A percentile compares a stretch with the other conserved stretches of the same genome.
These are phyloP conservation scores for Vanilla planifolia DNA, from an alignment of 106 monocot genomes.

Conservation along the genomic window DNA sequence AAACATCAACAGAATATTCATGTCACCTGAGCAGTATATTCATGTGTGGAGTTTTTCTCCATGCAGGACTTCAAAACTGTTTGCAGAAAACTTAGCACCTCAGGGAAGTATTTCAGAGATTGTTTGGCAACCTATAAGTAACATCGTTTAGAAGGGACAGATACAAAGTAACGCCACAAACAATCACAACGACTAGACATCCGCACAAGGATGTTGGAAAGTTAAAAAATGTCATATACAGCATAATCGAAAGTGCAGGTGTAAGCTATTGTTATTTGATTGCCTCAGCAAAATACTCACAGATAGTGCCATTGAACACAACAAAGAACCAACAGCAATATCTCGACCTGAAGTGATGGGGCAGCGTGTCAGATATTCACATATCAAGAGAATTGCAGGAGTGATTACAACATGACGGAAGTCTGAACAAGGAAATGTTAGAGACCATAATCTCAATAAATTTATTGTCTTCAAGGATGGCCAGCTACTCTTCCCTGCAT, in stretches of 20 bases:
- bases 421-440: conserved; percentile 91
- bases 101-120: conserved; percentile 79
- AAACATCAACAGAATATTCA: too few relatives aligned
- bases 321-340: conserved; percentile 74
- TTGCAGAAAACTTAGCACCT: conserved; percentile 65
- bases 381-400: conserved; percentile 80
- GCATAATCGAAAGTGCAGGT: neutral
- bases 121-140: conserved; percentile 54
- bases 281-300: conserved; percentile 34
- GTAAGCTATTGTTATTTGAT: too few relatives aligned
- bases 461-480: conserved; percentile 80
- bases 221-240: neutral
- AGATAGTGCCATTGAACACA: conserved; percentile 80
- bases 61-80: conserved; percentile 49
- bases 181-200: neutral
- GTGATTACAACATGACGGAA: conserved; percentile 95
- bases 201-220: neutral
- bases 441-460: conserved; percentile 79
- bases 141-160: neutral
- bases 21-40: too few relatives aligned
- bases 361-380: conserved; percentile 91
- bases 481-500: conserved; percentile 75
- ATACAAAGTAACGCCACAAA: neutral
- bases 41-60: conserved; percentile 22
- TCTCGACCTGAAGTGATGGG: conserved; percentile 65